Conservation (phyloP, 495 filamentous ascomycete genomes). For the Podospora bellae-mahoneyi region DNA sequence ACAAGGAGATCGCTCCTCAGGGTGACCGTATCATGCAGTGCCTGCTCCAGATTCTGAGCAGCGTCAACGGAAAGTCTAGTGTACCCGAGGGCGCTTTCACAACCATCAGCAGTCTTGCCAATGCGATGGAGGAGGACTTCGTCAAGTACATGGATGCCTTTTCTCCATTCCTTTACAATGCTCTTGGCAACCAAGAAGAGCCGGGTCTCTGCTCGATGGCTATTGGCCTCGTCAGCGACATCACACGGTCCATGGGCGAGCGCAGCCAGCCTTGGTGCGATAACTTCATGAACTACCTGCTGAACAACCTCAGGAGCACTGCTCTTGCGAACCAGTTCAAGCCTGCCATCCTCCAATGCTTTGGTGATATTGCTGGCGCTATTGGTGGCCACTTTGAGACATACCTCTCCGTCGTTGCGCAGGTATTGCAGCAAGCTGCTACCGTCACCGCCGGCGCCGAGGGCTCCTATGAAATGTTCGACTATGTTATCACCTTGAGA, state of each 20-base stretch:
- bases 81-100: constrained; percentile 93
- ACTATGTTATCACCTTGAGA: constrained; percentile 89
- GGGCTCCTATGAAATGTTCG: constrained; percentile 82
- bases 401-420: constrained; percentile 86
- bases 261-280: constrained; percentile 93
- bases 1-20: constrained; percentile 85
- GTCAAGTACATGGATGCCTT: constrained; percentile 96
- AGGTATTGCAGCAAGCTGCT: constrained; percentile 90
- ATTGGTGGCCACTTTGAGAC: constrained; percentile 90
- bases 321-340: constrained; percentile 92
- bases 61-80: constrained; percentile 79
- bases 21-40: constrained; percentile 91
- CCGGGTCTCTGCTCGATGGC: constrained; percentile 92
- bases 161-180: constrained; percentile 83
- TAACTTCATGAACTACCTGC: constrained; percentile 91
- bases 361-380: constrained; percentile 95
- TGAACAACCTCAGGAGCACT: constrained; percentile 78
- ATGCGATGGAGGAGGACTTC: constrained; percentile 87
- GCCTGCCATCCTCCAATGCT: constrained; percentile 95
- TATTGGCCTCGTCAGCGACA: constrained; percentile 93
- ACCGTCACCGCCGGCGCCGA: constrained; percentile 68
- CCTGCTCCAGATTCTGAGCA: constrained; percentile 73
- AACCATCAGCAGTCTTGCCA: constrained; percentile 79
- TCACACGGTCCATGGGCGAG: constrained; percentile 84
- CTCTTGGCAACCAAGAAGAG: constrained; percentile 92